Evolutionary conservation across 495 filamentous ascomycete species (phyloP).

Genomic region (Talaromyces proteolyticus): DNA sequence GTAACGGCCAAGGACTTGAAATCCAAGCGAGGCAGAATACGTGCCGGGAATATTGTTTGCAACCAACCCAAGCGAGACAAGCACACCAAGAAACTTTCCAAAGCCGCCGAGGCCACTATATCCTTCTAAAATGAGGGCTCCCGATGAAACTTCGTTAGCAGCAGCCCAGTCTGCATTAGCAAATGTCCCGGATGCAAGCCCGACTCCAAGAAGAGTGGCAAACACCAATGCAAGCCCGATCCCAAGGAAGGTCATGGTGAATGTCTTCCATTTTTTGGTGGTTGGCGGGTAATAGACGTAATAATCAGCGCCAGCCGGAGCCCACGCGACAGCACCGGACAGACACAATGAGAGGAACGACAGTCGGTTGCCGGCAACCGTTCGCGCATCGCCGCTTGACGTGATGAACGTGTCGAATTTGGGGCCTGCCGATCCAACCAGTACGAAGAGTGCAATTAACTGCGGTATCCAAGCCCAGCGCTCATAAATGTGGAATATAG

Average conservation of each 20-base stretch:
- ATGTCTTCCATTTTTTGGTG: constrained; percentile 37
- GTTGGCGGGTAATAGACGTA: constrained; percentile 51
- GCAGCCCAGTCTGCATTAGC: constrained; percentile 43
- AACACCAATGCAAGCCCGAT: constrained; percentile 45
- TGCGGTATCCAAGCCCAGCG: constrained; percentile 62
- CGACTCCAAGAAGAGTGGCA: constrained; percentile 64
- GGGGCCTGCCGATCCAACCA: constrained; percentile 62
- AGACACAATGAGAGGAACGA: constrained; percentile 61
- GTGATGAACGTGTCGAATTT: constrained; percentile 53
- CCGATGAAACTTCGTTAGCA: constrained; percentile 53
- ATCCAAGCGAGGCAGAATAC: constrained; percentile 59
- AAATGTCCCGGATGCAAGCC: constrained; percentile 55
- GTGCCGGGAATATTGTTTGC: constrained; percentile 64
- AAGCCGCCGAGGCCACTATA: constrained; percentile 57
- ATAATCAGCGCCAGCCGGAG: constrained; percentile 49
- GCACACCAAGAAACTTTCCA: constrained; percentile 62
- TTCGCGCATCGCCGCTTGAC: constrained; percentile 24
- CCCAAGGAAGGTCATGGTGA: constrained; percentile 43
- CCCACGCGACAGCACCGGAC: constrained; percentile 48
- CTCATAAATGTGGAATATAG: constrained; percentile 67
- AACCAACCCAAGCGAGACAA: constrained; percentile 63
- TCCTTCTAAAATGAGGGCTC: constrained; percentile 60
- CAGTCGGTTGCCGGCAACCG: constrained; percentile 50
- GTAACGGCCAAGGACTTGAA: constrained; percentile 46
- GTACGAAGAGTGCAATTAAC: constrained; percentile 55